Base-by-base conservation (phyloP, 2,329 filamentous ascomycete genomes). In the Coniochaeta sp. region DNA sequence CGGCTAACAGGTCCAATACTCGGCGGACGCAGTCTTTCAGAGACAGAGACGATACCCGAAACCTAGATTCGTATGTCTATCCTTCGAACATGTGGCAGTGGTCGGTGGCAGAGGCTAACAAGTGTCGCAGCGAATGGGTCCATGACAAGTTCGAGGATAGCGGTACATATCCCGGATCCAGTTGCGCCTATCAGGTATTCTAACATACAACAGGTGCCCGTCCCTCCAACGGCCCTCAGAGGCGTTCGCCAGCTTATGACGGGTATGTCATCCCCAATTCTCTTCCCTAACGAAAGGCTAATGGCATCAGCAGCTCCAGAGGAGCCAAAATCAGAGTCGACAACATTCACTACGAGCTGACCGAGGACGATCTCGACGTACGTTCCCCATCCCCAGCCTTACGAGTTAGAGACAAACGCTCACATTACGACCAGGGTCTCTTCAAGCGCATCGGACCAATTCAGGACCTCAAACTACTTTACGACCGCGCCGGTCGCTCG, bases 311-410 rank as follows among this genome's bases (percentile, higher is more conserved):
- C 62, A 75, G 79, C 31, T 64, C 71, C 27, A 71, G 72, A 52
- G 83, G 85, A 59, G 76, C 84, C 45, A 92, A 89, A 69, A 70
- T 96, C 58, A 85, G 86, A 58, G 86, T 96, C 55, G 89, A 95
- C 55, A 96, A 96, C 65, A 74, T 96, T 53, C 91, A 96, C 68
- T 96, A 95, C 68, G 91, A 96, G 55, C 78, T 96, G 56, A 91
- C 87, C 12, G 83, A 92, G 67, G 84, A 86, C 32, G 91, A 96
- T 64, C 77, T 96, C 51, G 80, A 87, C 62, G 90, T 95, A 71
- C 52, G 70, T 48, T 32, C 24, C 9, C 16, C 50, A 16, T 42
- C 38, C 46, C 48, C 51, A 16, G 7, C 6, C 20, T n/a, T n/a
- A n/a, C n/a, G n/a, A 26, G 8, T 26, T 52, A 35, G 49, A 18